phyloP scores from a whole-genome alignment of 805 yeast genomes.

The Ogataea henricii region DNA sequence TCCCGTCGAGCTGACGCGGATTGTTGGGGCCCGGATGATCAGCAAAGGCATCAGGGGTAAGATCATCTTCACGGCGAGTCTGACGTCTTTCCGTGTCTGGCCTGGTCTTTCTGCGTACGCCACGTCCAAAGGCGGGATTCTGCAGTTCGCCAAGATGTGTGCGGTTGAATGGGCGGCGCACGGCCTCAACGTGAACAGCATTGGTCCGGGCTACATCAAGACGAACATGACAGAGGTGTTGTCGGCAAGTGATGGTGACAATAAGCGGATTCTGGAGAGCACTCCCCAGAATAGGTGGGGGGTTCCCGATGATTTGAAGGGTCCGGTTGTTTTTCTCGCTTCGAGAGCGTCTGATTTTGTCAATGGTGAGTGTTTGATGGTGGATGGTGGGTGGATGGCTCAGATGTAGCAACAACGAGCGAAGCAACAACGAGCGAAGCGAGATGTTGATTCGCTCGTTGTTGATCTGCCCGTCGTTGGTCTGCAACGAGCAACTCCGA shows the following conservation, averaged over 20 bases:
- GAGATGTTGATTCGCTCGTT: no score
- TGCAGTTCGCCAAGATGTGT: constrained; percentile 39
- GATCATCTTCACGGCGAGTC: constrained; percentile 44
- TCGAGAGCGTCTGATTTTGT: constrained; percentile 53
- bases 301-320: constrained; percentile 48
- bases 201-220: constrained; percentile 52
- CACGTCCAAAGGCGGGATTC: constrained; percentile 44
- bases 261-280: constrained; percentile 36
- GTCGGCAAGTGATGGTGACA: constrained; percentile 29
- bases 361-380: constrained; percentile 51
- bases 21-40: constrained; percentile 40
- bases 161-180: constrained; percentile 47
- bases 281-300: constrained; percentile 54
- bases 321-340: constrained; percentile 45
- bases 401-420: neutral
- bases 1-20: constrained; percentile 40
- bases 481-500: no score
- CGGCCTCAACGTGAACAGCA: constrained; percentile 49
- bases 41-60: constrained; percentile 37
- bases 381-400: constrained; percentile 58
- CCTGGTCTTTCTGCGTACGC: constrained; percentile 40
- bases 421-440: no score
- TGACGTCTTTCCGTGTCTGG: constrained; percentile 45
- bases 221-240: constrained; percentile 46
- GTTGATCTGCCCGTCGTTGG: no score